Evolutionary conservation across 176 grass and related monocot species (phyloP).

Genomic region (Dendrocalamus sinicus): DNA sequence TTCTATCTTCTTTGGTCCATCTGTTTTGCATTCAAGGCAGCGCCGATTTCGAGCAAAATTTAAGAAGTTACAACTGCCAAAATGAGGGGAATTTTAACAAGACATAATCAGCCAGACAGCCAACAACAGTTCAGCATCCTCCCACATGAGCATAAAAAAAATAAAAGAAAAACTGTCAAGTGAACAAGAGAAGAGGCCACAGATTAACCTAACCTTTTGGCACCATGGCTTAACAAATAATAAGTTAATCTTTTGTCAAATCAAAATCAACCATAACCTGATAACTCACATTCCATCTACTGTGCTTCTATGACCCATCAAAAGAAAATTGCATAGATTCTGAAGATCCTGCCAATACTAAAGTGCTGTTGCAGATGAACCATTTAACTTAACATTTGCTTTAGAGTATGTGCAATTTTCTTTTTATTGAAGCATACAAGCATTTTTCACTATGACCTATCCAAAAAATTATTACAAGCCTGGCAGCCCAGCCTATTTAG

Average conservation of each 20-base stretch:
- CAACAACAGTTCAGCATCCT: neutral
- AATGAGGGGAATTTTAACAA: conserved; percentile 16
- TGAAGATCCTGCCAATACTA: neutral
- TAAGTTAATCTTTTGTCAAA: neutral
- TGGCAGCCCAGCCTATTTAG: neutral
- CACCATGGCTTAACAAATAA: neutral
- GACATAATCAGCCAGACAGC: neutral
- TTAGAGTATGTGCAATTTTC: neutral
- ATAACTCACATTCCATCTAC: neutral
- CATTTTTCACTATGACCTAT: neutral
- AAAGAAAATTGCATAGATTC: conserved; percentile 4
- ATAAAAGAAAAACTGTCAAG: conserved; percentile 10
- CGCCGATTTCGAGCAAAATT: conserved; percentile 71
- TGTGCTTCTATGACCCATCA: neutral
- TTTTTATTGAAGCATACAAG: neutral
- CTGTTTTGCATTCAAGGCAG: conserved; percentile 72
- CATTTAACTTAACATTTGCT: conserved; percentile 3
- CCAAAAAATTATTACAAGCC: neutral
- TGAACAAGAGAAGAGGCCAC: conserved; percentile 33
- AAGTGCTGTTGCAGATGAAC: neutral
- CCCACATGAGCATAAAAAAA: neutral
- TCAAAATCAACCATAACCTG: neutral
- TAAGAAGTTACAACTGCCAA: conserved; percentile 72
- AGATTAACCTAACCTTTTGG: conserved; percentile 1
- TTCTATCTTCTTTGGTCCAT: conserved; percentile 62